phyloP scores from a whole-genome alignment of 192 early-diverging fungal genomes.

The Gryganskiella cystojenkinii region DNA sequence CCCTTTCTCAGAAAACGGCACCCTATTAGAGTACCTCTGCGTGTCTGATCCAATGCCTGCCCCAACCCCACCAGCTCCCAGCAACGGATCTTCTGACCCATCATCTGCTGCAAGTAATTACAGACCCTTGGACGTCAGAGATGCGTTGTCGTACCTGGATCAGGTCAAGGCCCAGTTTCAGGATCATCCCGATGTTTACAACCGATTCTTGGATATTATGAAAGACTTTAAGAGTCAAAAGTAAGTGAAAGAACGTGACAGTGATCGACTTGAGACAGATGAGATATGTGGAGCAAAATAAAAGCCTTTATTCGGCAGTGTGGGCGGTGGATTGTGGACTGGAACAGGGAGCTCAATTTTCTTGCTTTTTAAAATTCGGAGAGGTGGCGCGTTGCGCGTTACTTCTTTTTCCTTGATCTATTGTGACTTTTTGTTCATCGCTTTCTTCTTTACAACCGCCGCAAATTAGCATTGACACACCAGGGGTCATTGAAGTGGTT shows the following conservation, averaged over 20 bases:
- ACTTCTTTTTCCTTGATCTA: neutral
- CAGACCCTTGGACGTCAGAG: constrained; percentile 86
- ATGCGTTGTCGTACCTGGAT: constrained; percentile 96
- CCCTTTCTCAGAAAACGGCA: neutral
- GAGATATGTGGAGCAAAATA: no score
- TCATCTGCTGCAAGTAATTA: constrained; percentile 46
- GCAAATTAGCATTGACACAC: constrained; percentile 84
- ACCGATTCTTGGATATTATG: constrained; percentile 99
- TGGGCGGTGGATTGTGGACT: no score
- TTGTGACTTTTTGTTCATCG: neutral
- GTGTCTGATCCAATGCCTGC: constrained; percentile 37
- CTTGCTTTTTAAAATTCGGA: neutral
- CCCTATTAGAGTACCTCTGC: neutral
- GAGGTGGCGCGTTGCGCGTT: constrained; percentile 6
- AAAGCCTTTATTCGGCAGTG: no score
- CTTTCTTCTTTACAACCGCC: neutral
- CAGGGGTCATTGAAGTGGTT: constrained; percentile 97
- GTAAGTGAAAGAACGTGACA: constrained; percentile 62
- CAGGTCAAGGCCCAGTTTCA: constrained; percentile 94
- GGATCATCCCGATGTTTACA: constrained; percentile 96
- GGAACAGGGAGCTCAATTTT: no score
- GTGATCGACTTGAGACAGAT: neutral
- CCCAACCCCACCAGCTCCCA: neutral
- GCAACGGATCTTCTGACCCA: constrained; percentile 20
- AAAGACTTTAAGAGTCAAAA: constrained; percentile 98